phyloP scores from a whole-genome alignment of 148 eudicot genomes.

The Nepenthes mirabilis region DNA sequence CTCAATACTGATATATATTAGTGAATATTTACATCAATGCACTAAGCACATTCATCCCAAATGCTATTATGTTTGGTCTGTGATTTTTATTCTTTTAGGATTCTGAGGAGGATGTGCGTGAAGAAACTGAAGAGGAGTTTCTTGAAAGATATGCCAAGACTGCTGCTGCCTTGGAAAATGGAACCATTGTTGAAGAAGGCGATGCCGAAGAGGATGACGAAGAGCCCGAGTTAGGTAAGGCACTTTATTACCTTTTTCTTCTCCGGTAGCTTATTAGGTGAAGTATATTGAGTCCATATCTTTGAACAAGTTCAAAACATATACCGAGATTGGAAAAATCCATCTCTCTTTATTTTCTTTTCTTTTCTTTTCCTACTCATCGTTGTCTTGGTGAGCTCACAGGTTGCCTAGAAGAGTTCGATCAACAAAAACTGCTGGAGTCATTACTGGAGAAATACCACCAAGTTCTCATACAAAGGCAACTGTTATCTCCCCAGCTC shows the following conservation, averaged over 20 bases:
- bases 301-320: too few relatives aligned
- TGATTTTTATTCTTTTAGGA: constrained; percentile 25
- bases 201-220: constrained; percentile 50
- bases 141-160: constrained; percentile 68
- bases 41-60: too few relatives aligned
- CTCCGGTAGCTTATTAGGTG: background rate
- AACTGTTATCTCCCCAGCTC: constrained; percentile 26
- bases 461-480: constrained; percentile 28
- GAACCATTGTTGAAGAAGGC: constrained; percentile 43
- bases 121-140: constrained; percentile 82
- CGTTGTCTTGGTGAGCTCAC: constrained; percentile 2
- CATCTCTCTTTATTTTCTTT: too few relatives aligned
- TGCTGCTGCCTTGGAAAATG: constrained; percentile 56
- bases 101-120: constrained; percentile 55
- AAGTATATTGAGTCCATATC: too few relatives aligned
- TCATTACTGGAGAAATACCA: constrained; percentile 38
- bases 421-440: constrained; percentile 23
- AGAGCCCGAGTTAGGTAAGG: constrained; percentile 60
- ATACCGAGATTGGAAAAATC: too few relatives aligned
- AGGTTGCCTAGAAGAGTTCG: constrained; percentile 48
- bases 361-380: background rate
- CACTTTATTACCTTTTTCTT: background rate
- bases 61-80: too few relatives aligned
- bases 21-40: too few relatives aligned
- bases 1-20: too few relatives aligned